Base-by-base conservation (phyloP, 2,329 filamentous ascomycete species). In the Chrysoporthe cubensis region DNA sequence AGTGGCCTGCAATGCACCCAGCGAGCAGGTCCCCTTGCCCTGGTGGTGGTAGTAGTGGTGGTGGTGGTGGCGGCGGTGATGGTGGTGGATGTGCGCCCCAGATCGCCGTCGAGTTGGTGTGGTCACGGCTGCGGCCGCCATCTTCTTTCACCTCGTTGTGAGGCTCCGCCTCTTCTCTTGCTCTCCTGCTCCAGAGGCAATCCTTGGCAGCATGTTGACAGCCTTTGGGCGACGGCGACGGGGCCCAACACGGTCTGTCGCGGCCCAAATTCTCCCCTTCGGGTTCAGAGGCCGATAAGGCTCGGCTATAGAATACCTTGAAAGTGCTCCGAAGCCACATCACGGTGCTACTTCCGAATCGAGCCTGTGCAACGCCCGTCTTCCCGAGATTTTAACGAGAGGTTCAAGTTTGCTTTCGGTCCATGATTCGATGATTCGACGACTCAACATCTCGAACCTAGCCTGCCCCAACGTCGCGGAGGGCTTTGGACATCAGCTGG, bases 61-160 rank as follows among this genome's bases (percentile, higher is more conserved):
- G n/a, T 32, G 40, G 59, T 48, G n/a, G 32, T 58, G 54, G 26
- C n/a, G 26, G 54, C 13, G 16, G 6, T 61, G 58, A 9, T 44
- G 9, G 58, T 48, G 21, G 59, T 46, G 26, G 57, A 32, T n/a
- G 37, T 60, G 48, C 32, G 21, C 48, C 56, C 21, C 57, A 43
- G 64, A 69, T 69, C 67, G 66, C 43, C 63, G 37, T 54, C 32
- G 50, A 68, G 66, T 66, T 69, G 67, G 67, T 64, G 67, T 69
- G 68, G 66, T 70, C 59, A 50, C 48, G 62, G 68, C 52, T 65
- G 68, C 56, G 66, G 66, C 66, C 68, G 66, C 64, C 61, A 26
- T 11, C 26, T 46, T 37, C 43, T 21, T 9, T 9, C 26, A 16
- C 60, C 43, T 62, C 43, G 43, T 18, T 50, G 44, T 48, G 60